Percentiles rank a stretch among this genome's conserved stretches.
These are phyloP conservation scores for Coccomyxa sp. DNA, from an alignment of 139 green algal species.

Conservation along the genomic window DNA sequence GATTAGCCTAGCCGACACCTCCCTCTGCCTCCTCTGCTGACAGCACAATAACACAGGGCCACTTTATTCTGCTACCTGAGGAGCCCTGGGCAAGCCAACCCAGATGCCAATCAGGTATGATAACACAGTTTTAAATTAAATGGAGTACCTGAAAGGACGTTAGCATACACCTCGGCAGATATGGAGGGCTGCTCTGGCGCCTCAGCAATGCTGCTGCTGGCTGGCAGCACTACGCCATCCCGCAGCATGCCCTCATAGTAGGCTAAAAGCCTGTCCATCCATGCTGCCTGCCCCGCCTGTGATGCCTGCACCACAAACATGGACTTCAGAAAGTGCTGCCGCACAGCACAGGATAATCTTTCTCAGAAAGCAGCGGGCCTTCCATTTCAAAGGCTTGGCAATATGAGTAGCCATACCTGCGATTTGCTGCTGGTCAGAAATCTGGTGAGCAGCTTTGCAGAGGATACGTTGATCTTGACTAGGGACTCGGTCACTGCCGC, in stretches of 20 bases:
- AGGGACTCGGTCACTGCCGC: constrained; percentile 33
- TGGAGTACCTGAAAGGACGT: not conserved
- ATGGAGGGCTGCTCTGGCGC: not conserved
- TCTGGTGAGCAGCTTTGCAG: constrained; percentile 36
- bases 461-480: constrained; percentile 46
- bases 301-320: not conserved
- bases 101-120: no score
- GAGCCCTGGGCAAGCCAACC: no score
- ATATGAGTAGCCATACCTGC: no score
- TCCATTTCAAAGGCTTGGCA: not conserved
- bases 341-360: not conserved
- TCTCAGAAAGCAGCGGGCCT: not conserved
- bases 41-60: no score
- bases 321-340: not conserved
- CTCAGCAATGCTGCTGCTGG: not conserved
- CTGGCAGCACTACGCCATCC: constrained; percentile 19
- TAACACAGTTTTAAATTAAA: no score
- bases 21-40: no score
- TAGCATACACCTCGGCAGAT: not conserved
- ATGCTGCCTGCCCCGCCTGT: not conserved
- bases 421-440: constrained; percentile 24
- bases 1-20: no score
- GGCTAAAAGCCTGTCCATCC: constrained; percentile 14
- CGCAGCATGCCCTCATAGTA: constrained; percentile 25
- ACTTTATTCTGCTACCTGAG: no score